phyloP scores from a whole-genome alignment of 805 yeast species.

The Candida insectalens region DNA sequence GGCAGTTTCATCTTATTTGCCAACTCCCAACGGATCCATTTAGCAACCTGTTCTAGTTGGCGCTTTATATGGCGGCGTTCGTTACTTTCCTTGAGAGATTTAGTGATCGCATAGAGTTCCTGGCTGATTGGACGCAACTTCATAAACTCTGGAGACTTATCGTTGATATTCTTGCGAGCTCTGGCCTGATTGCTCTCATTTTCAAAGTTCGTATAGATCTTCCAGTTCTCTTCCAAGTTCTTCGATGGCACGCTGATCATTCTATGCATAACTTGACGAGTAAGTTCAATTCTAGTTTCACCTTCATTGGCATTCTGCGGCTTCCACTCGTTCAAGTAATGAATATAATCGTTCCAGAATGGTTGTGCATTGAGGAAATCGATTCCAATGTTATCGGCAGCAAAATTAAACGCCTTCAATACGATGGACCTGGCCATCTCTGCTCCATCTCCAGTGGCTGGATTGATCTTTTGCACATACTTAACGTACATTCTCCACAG shows the following conservation, averaged over 20 bases:
- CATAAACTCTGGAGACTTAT: conserved; percentile 78
- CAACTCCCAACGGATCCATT: conserved; percentile 76
- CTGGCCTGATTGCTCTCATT: conserved; percentile 61
- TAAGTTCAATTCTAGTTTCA: conserved; percentile 68
- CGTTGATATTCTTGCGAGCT: conserved; percentile 78
- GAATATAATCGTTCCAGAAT: conserved; percentile 79
- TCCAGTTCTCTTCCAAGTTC: conserved; percentile 72
- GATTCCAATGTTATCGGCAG: conserved; percentile 65
- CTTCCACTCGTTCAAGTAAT: conserved; percentile 67
- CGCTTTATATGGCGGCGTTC: conserved; percentile 15
- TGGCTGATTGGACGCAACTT: conserved; percentile 68
- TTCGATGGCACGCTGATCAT: conserved; percentile 69
- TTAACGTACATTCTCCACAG: conserved; percentile 72
- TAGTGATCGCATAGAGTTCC: conserved; percentile 55
- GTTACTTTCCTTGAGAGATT: conserved; percentile 8
- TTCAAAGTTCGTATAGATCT: conserved; percentile 75
- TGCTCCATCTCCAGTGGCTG: conserved; percentile 62
- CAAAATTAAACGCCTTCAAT: conserved; percentile 76
- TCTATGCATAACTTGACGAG: conserved; percentile 62
- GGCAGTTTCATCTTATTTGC: conserved; percentile 56
- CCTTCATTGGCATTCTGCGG: conserved; percentile 78
- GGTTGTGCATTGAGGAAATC: conserved; percentile 57
- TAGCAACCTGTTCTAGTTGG: conserved; percentile 51
- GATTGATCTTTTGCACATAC: conserved; percentile 64
- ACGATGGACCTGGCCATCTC: conserved; percentile 69